Base-by-base conservation (phyloP, 1,284 basidiomycete species). In the Fomitiporia mediterranea region DNA sequence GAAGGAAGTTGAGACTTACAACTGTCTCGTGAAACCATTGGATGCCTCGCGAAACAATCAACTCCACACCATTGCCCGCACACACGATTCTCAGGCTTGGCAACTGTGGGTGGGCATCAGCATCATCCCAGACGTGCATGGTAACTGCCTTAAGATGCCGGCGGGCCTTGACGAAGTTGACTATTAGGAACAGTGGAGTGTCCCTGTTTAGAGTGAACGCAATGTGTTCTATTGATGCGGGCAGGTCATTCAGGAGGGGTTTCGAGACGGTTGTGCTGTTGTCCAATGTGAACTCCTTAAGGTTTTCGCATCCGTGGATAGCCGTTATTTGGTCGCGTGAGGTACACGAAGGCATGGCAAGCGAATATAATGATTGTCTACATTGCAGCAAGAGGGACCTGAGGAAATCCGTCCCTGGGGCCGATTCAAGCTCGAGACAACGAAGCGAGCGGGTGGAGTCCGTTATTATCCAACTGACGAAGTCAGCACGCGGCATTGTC, bases 401-500 rank as follows among this genome's bases (percentile, higher is more conserved):
- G 46, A 88, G 70, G 49, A 82, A 64, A 15, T 78, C 74, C 2
- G 69, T 59, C 38, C 76, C 73, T 2, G 83, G 81, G 58, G 85
- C 79, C 56, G 82, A 75, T 53, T 78, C 78, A 52, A 87, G 68
- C 56, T 83, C 79, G 53, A 87, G 70, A 28, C 70, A 66, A 53
- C 72, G 72, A 53, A 87, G 71, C n/a, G 73, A 74, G 35, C 67
- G 67, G 25, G 65, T 62, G 37, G 82, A 83, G 56, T 77, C 74
- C 62, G 79, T 74, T n/a, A 87, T 76, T 51, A 89, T 78, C 84
- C 84, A 87, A 43, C 75, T 72, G 60, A 84, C 70, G 68, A 86
- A 82, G 44, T 84, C 81, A 48, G 79, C 64, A 0, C 79, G 76
- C 17, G 83, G 82, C 6, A 76, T 67, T 5, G 71, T 68, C 65